Base-by-base conservation (phyloP, 305 asterid species). In the Fraxinus floribunda region DNA sequence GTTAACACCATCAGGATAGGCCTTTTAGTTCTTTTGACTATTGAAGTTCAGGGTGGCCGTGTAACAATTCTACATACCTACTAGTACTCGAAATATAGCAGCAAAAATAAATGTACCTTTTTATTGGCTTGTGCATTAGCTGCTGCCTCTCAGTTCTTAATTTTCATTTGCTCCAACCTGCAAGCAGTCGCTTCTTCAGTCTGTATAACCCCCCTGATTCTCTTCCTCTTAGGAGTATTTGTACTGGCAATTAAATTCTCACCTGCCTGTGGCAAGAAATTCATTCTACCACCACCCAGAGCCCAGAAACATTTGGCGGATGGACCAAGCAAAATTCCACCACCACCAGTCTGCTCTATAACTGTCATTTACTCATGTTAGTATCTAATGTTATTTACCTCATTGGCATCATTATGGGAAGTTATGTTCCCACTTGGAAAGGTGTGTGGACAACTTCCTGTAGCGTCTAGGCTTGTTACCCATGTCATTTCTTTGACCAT, bases 121-220 rank as follows among this genome's bases (percentile, higher is more conserved):
- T 60, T 84, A 81, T 60, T 77, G 29, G 46, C 85, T 29, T 64
- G 80, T 75, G 88, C 77, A 79, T 79, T 82, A 35, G 83, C 68
- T 60, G 82, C 82, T 52, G 83, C 84, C 64, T 81, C 86, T 78
- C 83, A 84, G 73, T 83, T 86, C 81, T 78, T 88, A 0, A 81
- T 77, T 77, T 85, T 87, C 22, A 82, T 77, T 49, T 18, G 46
- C 79, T 80, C 84, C 78, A 73, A 44, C 11, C 80, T 76, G 24
- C 3, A 29, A 60, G 81, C 80, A 72, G 76, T 86, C 80, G 81
- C 87, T 24, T 89, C 87, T 46, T 86, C 86, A 10, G 91, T 81
- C 75, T 86, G 89, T 16, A 46, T 34, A 15, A 82, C 77, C 78
- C 81, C 86, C 49, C 77, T 85, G 34, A 74, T 76, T 78, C 71